These are phyloP conservation scores for Plasmodium yoelii DNA, from an alignment of 169 alveolate species.

Conservation along the genomic window DNA sequence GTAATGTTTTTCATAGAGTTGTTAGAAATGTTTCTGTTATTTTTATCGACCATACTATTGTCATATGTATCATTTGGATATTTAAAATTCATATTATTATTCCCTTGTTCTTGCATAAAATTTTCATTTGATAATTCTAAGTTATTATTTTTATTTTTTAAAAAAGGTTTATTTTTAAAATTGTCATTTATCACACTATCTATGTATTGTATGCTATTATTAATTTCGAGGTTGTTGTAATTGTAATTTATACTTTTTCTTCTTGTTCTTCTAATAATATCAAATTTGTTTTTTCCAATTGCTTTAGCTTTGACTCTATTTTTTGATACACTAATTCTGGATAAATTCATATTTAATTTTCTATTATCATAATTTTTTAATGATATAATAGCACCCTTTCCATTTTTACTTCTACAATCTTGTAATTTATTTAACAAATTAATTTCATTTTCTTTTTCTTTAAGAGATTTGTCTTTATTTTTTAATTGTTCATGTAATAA, in stretches of 20 bases:
- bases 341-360: conserved; percentile 26
- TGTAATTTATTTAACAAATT: conserved; percentile 60
- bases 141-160: conserved; percentile 50
- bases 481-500: conserved; percentile 68
- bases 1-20: not conserved
- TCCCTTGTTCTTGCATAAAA: not conserved
- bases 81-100: not conserved
- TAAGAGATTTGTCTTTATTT: conserved; percentile 66
- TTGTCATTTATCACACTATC: conserved; percentile 75
- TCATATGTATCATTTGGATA: not conserved
- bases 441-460: conserved; percentile 70
- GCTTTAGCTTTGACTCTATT: conserved; percentile 52
- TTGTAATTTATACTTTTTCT: conserved; percentile 71
- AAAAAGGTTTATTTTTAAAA: conserved; percentile 58
- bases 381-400: conserved; percentile 71
- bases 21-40: not conserved
- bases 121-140: conserved; percentile 38
- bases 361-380: conserved; percentile 63
- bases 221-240: conserved; percentile 67
- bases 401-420: conserved; percentile 55
- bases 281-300: conserved; percentile 63
- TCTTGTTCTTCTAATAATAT: conserved; percentile 59
- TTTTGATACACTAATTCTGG: conserved; percentile 40
- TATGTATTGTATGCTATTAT: conserved; percentile 74
- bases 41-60: not conserved